Base-by-base conservation (phyloP, 2,329 filamentous ascomycete species). In the Calonectria pseudoturangicola region DNA sequence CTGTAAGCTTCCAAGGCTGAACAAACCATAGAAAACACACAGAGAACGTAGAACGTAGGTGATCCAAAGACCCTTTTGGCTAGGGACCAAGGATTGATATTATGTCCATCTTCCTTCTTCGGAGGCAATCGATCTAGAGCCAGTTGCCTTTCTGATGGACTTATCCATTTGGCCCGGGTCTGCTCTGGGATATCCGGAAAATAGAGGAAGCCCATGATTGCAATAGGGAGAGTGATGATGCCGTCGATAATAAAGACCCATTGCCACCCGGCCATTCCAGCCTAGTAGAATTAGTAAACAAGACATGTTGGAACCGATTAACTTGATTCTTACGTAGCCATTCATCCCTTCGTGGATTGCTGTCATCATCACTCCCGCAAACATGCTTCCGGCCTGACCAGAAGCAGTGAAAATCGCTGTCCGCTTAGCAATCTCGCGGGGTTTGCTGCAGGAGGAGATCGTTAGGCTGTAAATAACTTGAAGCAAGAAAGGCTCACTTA, bases 361-460 rank as follows among this genome's bases (percentile, higher is more conserved):
- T 0, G 87, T 88, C 79, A 91, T 89, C 74, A 91, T 87, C 72
- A 90, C 90, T 0, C 90, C 90, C 0, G 87, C 87, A 58, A 92
- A 90, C 86, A 92, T 89, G 0, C 86, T 89, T 0, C 90, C 90
- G 0, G 88, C 87, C 2, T 91, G 85, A 0, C 89, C 90, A 4
- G 88, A 88, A 0, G 88, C 86, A 2, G 89, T 91, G 79, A 92
- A 92, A 45, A 92, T 88, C 21, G 89, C 90, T 0, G 86, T 88
- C 0, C 91, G 85, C 72, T 92, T 92, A 0, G 89, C 89, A 0
- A 92, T 87, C 71, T 92, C 90, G 6, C 85, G 82, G 0, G 85
- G 84, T 0, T 79, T 92, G 18, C 75, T 77, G 0, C 10, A 36
- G 33, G 8, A 36, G 12, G 10, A 36, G 33, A 6, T 1, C 1